These are phyloP conservation scores for Chernovozyma aurita DNA, from an alignment of 1,139 yeast species.

Conservation along the genomic window DNA sequence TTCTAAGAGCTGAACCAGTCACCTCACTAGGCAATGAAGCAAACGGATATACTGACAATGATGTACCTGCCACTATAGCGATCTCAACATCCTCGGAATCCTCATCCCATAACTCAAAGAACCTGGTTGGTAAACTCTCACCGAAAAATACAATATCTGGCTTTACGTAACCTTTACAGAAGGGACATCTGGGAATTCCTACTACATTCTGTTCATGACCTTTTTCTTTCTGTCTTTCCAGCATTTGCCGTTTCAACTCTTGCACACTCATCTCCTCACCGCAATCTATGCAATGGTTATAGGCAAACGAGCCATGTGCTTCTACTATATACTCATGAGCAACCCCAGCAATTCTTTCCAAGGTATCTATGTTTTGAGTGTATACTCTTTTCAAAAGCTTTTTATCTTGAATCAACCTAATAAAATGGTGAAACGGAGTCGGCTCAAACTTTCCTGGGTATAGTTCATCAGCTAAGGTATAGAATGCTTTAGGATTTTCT, in stretches of 20 bases:
- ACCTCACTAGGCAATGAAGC: conserved; percentile 75
- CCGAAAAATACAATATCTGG: conserved; percentile 96
- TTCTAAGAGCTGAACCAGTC: conserved; percentile 44
- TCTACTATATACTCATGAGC: conserved; percentile 63
- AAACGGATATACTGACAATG: conserved; percentile 85
- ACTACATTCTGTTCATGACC: conserved; percentile 13
- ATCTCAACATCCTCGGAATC: conserved; percentile 61
- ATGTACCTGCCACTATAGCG: conserved; percentile 89
- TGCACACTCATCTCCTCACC: conserved; percentile 47
- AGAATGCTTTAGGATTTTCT: conserved; percentile 76
- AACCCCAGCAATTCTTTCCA: conserved; percentile 83
- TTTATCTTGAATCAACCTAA: conserved; percentile 63
- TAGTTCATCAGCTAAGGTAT: conserved; percentile 75
- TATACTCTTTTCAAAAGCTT: conserved; percentile 62
- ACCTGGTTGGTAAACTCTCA: conserved; percentile 67
- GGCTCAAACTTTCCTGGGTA: conserved; percentile 88
- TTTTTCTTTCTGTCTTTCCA: conserved; percentile 5
- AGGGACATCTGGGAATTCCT: conserved; percentile 46
- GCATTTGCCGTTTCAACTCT: conserved; percentile 43
- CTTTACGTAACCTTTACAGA: conserved; percentile 73
- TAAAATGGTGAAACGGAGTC: conserved; percentile 71
- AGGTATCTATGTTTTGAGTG: conserved; percentile 90
- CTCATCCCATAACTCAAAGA: conserved; percentile 65
- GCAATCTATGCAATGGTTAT: conserved; percentile 80
- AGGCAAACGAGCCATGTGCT: conserved; percentile 93